Evolutionary conservation across 495 filamentous ascomycete species (phyloP).

Genomic region (Aspergillus saccharolyticus): DNA sequence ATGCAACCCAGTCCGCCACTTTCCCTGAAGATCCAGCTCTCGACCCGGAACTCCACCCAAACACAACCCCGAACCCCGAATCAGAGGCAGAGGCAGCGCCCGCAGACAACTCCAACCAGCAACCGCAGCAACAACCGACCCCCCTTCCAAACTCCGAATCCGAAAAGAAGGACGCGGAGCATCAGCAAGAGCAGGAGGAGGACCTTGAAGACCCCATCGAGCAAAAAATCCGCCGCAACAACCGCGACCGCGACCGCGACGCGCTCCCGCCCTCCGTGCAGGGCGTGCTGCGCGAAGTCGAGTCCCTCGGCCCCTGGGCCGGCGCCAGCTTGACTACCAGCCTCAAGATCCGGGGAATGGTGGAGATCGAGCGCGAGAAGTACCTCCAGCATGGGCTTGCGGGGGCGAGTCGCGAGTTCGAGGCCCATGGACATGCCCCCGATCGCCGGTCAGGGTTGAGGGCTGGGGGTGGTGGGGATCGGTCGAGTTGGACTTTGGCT

Average conservation of each 20-base stretch:
- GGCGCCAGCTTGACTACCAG: slow-evolving; percentile 78
- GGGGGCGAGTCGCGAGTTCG: slow-evolving; percentile 61
- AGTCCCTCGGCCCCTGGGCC: slow-evolving; percentile 83
- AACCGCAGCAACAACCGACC: not conserved
- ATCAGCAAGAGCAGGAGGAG: slow-evolving; percentile 36
- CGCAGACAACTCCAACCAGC: slow-evolving; percentile 11
- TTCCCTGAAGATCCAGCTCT: no score
- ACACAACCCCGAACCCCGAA: not conserved
- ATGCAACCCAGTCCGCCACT: no score
- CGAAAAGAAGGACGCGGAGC: no score
- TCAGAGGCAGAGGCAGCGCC: no score
- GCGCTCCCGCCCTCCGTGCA: slow-evolving; percentile 33
- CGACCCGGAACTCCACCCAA: no score
- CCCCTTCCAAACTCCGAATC: slow-evolving; percentile 29
- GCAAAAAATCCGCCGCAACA: slow-evolving; percentile 50
- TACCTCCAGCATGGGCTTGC: slow-evolving; percentile 73
- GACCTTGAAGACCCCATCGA: slow-evolving; percentile 58
- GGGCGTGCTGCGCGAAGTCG: slow-evolving; percentile 67
- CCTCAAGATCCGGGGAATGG: slow-evolving; percentile 70
- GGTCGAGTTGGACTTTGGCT: slow-evolving; percentile 73
- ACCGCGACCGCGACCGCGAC: slow-evolving; percentile 37
- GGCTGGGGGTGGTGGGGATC: slow-evolving; percentile 53
- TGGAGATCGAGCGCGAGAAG: slow-evolving; percentile 80
- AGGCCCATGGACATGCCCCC: slow-evolving; percentile 46
- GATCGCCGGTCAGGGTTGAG: slow-evolving; percentile 50